Percentiles rank a stretch among this genome's conserved stretches.
Conservation (phyloP, 1,284 basidiomycete species). For the Ganoderma lingzhi region DNA sequence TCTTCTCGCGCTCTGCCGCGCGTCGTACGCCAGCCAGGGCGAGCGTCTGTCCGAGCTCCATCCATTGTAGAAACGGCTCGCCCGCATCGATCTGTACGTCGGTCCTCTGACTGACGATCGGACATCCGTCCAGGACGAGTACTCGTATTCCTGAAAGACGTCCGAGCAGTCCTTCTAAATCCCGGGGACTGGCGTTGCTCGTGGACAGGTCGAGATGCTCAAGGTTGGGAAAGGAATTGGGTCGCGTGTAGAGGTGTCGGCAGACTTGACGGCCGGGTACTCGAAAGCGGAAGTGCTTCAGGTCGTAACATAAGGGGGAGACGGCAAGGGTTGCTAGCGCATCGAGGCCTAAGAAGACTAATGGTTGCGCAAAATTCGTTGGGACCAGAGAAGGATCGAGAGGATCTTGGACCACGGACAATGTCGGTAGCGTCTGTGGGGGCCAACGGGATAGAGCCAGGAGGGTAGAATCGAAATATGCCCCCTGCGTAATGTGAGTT, state of each 20-base stretch:
- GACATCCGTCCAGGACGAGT: constrained; percentile 63
- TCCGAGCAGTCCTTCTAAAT: constrained; percentile 58
- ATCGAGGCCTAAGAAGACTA: constrained; percentile 76
- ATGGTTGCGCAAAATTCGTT: constrained; percentile 69
- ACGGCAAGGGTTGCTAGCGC: constrained; percentile 53
- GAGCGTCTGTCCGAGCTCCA: constrained; percentile 59
- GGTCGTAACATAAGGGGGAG: constrained; percentile 50
- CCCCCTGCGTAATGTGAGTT: constrained; percentile 51
- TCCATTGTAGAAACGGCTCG: constrained; percentile 56
- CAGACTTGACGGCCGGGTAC: constrained; percentile 66
- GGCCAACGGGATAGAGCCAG: constrained; percentile 66
- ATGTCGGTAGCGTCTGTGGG: constrained; percentile 45
- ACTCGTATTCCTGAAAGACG: constrained; percentile 54
- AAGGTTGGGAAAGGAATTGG: constrained; percentile 48
- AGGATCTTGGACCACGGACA: constrained; percentile 76
- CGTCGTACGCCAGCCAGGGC: constrained; percentile 61
- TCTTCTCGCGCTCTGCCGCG: constrained; percentile 65
- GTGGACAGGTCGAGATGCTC: constrained; percentile 70
- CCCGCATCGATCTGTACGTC: constrained; percentile 40
- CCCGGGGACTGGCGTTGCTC: constrained; percentile 53
- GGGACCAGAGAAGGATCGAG: constrained; percentile 48
- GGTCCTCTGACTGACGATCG: constrained; percentile 47
- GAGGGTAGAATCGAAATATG: constrained; percentile 73
- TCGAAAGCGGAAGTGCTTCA: constrained; percentile 62
- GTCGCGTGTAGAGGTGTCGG: constrained; percentile 47